Conservation (phyloP, 306 rosid genomes). For the Medicago ruthenica region DNA sequence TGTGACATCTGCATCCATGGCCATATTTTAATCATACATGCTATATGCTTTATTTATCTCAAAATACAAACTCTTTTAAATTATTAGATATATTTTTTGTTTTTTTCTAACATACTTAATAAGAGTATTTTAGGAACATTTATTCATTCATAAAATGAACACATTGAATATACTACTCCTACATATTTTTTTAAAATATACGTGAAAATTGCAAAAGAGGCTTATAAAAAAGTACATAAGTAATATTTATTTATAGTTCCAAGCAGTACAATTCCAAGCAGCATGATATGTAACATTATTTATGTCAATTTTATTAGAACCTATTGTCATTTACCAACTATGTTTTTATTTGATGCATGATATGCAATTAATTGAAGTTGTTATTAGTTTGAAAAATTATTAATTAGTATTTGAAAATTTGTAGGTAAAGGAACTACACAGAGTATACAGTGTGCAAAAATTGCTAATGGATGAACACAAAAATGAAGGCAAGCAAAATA, state of each 20-base stretch:
- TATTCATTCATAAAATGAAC: too few relatives aligned
- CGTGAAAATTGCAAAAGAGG: too few relatives aligned
- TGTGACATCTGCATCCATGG: background rate
- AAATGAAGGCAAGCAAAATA: slow-evolving; percentile 54
- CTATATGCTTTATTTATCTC: background rate
- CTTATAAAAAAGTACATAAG: too few relatives aligned
- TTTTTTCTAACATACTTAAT: too few relatives aligned
- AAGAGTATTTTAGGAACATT: too few relatives aligned
- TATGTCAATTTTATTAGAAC: background rate
- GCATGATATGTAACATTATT: background rate
- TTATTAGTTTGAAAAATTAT: slow-evolving; percentile 4
- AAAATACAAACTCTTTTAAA: too few relatives aligned
- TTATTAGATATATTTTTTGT: too few relatives aligned
- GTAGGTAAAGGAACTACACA: slow-evolving; percentile 85
- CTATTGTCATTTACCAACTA: background rate
- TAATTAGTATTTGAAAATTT: slow-evolving; percentile 36
- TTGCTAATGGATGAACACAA: slow-evolving; percentile 72
- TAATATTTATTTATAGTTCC: background rate
- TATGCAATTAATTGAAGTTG: slow-evolving; percentile 27
- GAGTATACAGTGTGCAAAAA: slow-evolving; percentile 83
- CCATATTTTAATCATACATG: background rate
- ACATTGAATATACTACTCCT: too few relatives aligned
- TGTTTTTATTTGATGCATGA: slow-evolving; percentile 7
- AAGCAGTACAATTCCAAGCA: too few relatives aligned
- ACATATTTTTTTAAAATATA: too few relatives aligned